These are phyloP conservation scores for Ceriops zippeliana DNA, from an alignment of 345 rosid species.

Conservation along the genomic window DNA sequence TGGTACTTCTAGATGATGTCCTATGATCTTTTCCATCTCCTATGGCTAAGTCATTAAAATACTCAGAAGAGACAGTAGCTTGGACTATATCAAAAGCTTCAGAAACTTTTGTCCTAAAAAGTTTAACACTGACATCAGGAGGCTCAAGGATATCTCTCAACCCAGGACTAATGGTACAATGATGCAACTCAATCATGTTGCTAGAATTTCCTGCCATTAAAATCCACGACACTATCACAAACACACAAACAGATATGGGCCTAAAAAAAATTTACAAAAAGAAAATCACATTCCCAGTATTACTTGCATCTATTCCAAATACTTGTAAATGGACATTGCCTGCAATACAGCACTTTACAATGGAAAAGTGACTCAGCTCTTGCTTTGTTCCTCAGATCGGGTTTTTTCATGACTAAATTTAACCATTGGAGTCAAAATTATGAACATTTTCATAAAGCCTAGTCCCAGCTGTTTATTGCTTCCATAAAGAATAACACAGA, in stretches of 20 bases:
- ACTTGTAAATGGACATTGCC: neutral
- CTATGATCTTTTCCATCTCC: slow-evolving; percentile 32
- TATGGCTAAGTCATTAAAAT: slow-evolving; percentile 36
- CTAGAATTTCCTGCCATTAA: slow-evolving; percentile 28
- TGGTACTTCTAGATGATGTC: slow-evolving; percentile 39
- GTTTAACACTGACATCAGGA: slow-evolving; percentile 30
- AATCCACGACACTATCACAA: slow-evolving; percentile 8
- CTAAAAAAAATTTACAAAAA: slow-evolving; percentile 3
- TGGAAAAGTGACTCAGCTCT: neutral
- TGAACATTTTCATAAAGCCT: too few relatives aligned
- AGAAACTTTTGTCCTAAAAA: slow-evolving; percentile 32
- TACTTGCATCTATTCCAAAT: neutral
- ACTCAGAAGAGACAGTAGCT: slow-evolving; percentile 44
- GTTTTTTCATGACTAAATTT: too few relatives aligned
- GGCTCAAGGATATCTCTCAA: slow-evolving; percentile 54
- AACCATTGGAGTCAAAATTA: too few relatives aligned
- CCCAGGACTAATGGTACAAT: slow-evolving; percentile 41
- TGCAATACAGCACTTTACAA: neutral
- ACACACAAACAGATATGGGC: neutral
- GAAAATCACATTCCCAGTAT: slow-evolving; percentile 1
- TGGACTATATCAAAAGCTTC: slow-evolving; percentile 60
- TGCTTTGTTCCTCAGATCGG: too few relatives aligned
- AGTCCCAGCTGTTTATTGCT: too few relatives aligned
- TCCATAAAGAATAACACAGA: too few relatives aligned
- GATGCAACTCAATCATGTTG: slow-evolving; percentile 20